Percentiles rank a stretch among this genome's conserved stretches.
phyloP scores from a whole-genome alignment of 129 eudicot species.

The Rutidosis leptorrhynchoides region DNA sequence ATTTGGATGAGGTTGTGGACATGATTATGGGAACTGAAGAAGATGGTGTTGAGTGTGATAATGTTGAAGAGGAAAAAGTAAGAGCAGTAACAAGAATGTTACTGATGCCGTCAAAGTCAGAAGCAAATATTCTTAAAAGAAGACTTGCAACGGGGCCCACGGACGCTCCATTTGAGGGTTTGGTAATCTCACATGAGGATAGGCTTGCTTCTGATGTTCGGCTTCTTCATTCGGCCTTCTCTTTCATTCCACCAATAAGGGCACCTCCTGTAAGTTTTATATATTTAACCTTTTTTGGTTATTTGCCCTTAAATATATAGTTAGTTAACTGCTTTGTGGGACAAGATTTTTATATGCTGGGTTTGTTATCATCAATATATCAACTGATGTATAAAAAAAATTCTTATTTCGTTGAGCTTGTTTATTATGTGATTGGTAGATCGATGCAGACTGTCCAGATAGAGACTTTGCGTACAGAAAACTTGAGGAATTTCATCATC shows the following conservation, averaged over 20 bases:
- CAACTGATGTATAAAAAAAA: not conserved
- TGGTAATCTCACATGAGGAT: conserved; percentile 68
- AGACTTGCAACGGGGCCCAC: conserved; percentile 63
- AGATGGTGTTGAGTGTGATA: conserved; percentile 36
- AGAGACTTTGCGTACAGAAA: conserved; percentile 78
- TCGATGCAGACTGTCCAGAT: conserved; percentile 69
- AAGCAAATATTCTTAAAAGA: conserved; percentile 39
- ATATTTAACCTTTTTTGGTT: no score
- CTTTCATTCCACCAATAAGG: conserved; percentile 85
- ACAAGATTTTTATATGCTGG: not conserved
- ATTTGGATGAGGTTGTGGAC: conserved; percentile 53
- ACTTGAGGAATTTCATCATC: conserved; percentile 78
- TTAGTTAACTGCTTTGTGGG: not conserved
- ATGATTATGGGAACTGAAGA: conserved; percentile 43
- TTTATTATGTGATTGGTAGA: conserved; percentile 42
- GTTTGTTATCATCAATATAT: not conserved
- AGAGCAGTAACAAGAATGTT: conserved; percentile 85
- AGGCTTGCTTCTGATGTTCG: conserved; percentile 64
- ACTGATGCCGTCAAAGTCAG: conserved; percentile 64
- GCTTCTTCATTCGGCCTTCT: conserved; percentile 73
- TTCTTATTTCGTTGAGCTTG: conserved; percentile 6
- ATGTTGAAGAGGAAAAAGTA: conserved; percentile 60
- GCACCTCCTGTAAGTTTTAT: conserved; percentile 83
- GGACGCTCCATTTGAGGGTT: conserved; percentile 76
- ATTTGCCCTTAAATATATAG: no score